These are phyloP conservation scores for Citrus australasica DNA, from an alignment of 345 rosid genomes.

Conservation along the genomic window DNA sequence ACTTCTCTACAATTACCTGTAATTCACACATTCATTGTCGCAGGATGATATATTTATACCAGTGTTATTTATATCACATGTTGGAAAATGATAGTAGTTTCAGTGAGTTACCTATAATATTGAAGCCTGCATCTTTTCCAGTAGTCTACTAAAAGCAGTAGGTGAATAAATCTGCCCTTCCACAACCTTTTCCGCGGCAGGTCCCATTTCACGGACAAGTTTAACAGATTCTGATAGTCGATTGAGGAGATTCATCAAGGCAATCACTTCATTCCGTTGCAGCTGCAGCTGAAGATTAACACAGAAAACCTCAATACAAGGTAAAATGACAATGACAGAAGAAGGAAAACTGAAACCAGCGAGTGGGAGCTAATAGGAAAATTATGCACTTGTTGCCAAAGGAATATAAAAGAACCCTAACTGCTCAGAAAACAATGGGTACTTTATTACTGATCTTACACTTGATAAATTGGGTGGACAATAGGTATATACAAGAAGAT, in stretches of 20 bases:
- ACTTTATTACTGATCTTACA: neutral
- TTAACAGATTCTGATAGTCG: constrained; percentile 70
- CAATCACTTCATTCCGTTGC: constrained; percentile 80
- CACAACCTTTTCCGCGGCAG: constrained; percentile 31
- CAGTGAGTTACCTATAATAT: constrained; percentile 22
- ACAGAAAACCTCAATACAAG: neutral
- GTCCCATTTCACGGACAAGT: constrained; percentile 55
- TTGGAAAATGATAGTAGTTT: neutral
- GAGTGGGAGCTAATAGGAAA: neutral
- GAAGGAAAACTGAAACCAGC: neutral
- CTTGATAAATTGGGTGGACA: neutral
- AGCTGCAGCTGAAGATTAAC: constrained; percentile 47
- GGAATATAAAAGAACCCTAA: neutral
- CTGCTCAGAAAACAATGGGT: neutral
- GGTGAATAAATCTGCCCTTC: constrained; percentile 20
- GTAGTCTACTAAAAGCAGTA: constrained; percentile 20
- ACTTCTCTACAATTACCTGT: neutral
- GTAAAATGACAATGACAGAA: neutral
- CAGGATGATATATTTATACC: too few relatives aligned
- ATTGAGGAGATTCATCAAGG: constrained; percentile 68
- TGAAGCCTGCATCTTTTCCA: constrained; percentile 33
- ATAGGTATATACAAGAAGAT: neutral
- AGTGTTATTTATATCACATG: neutral
- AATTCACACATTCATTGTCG: neutral
- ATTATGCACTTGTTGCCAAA: neutral